Base-by-base conservation (phyloP, 169 alveolate species). In the Eimeria mitis region DNA sequence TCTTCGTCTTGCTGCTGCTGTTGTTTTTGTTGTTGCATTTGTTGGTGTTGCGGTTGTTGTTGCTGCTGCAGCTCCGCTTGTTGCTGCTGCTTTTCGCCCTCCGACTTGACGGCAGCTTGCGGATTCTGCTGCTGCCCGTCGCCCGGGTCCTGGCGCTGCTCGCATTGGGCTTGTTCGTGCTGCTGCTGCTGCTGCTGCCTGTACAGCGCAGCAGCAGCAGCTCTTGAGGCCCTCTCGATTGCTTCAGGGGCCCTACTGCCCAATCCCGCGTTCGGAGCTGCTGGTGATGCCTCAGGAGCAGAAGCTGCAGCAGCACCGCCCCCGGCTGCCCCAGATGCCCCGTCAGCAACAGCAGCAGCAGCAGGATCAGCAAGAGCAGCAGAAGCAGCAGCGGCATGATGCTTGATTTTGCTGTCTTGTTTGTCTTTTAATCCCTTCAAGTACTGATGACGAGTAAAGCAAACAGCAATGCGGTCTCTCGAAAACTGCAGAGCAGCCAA, bases 1-100 rank as follows among this genome's bases (percentile, higher is more conserved):
- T 34, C 81, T 42, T 90, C 84, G 28, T 75, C 81, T n/a, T 90
- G 90, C 75, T 83, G 71, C 56, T 56, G 90, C 37, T n/a, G 91
- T n/a, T 84, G 75, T 28, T 54, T 76, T 16, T 56, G 91, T 31
- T 52, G 91, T 6, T 8, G 34, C 42, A n/a, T 54, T 37, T 31
- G 70, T 88, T 56, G 42, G 34, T 84, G 49, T n/a, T 25, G 71
- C 52, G 28, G 68, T 8, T 31, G 42, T 16, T 49, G 68, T n/a
- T n/a, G 71, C 23, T 79, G 42, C 49, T 47, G 44, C 70, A 42
- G 37, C 65, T 78, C 19, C 16, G 49, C 44, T 14, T 79, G 71
- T 28, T 34, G 37, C 63, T n/a, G 68, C 25, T 79, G 89, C 70
- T 79, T 68, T 54, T 47, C 71, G 0, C 1, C n/a, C 78, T 84